A percentile compares a stretch with the other conserved stretches of the same genome.
Conservation (phyloP, 148 eudicot species). For the Rhododendron mucronatum region DNA sequence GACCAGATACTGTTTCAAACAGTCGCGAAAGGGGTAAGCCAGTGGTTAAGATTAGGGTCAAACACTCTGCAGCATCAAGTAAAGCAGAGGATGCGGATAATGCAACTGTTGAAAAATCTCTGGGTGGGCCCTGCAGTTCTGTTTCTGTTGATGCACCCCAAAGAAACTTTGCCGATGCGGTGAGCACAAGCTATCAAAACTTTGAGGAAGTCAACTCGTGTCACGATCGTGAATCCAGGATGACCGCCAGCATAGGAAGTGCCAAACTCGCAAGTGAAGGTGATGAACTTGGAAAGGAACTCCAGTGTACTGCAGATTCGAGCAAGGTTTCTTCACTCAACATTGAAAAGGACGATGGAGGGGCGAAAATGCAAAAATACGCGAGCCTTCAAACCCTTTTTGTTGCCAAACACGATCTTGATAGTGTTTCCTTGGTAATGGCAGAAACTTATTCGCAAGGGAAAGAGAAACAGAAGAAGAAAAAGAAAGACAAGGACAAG, state of each 20-base stretch:
- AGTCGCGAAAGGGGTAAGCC: slow-evolving; percentile 52
- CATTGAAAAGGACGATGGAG: slow-evolving; percentile 22
- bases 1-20: slow-evolving; percentile 45
- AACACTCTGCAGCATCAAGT: slow-evolving; percentile 56
- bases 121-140: slow-evolving; percentile 69
- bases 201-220: slow-evolving; percentile 80
- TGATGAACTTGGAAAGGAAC: slow-evolving; percentile 61
- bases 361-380: slow-evolving; percentile 23
- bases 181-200: slow-evolving; percentile 51
- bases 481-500: slow-evolving; percentile 64
- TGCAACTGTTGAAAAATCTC: slow-evolving; percentile 40
- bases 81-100: slow-evolving; percentile 49
- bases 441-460: slow-evolving; percentile 18
- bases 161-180: slow-evolving; percentile 39
- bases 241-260: slow-evolving; percentile 94
- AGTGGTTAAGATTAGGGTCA: slow-evolving; percentile 61
- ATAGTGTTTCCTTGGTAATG: slow-evolving; percentile 13
- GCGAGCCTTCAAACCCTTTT: slow-evolving; percentile 22
- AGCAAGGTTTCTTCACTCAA: slow-evolving; percentile 50
- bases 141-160: slow-evolving; percentile 78
- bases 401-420: slow-evolving; percentile 25
- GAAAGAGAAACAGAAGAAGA: slow-evolving; percentile 36
- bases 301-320: slow-evolving; percentile 95
- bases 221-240: slow-evolving; percentile 78
- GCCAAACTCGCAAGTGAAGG: slow-evolving; percentile 59